Evolutionary conservation across 2,329 filamentous ascomycete species (phyloP).

Genomic region (Penicillium sp.): DNA sequence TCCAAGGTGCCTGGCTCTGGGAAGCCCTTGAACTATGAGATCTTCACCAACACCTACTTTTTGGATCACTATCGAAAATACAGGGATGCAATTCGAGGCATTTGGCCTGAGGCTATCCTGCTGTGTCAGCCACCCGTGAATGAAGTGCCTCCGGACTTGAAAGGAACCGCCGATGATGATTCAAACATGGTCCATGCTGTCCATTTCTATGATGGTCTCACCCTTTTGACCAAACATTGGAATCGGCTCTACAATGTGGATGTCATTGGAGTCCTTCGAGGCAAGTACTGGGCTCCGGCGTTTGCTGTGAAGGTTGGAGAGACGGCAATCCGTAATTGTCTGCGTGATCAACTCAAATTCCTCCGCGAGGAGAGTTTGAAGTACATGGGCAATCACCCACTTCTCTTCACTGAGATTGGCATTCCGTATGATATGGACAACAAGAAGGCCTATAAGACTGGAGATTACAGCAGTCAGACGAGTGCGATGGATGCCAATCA

Average conservation of each 20-base stretch:
- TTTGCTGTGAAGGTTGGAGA: constrained; percentile 94
- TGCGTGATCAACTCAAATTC: constrained; percentile 80
- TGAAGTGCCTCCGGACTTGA: constrained; percentile 85
- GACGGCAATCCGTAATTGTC: constrained; percentile 89
- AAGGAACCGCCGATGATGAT: constrained; percentile 86
- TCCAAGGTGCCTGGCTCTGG: constrained; percentile 73
- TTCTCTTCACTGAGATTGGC: constrained; percentile 90
- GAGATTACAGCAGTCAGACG: constrained; percentile 90
- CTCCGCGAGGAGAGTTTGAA: constrained; percentile 86
- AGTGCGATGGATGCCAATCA: constrained; percentile 95
- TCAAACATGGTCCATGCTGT: constrained; percentile 87
- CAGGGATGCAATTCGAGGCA: constrained; percentile 68
- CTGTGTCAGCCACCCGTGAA: constrained; percentile 90
- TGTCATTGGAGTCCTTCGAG: constrained; percentile 86
- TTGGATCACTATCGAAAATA: constrained; percentile 82
- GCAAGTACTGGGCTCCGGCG: constrained; percentile 82
- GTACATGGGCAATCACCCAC: constrained; percentile 84
- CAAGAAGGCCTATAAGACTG: constrained; percentile 91
- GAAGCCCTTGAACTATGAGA: constrained; percentile 72
- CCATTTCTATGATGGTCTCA: constrained; percentile 97
- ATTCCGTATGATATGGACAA: constrained; percentile 99
- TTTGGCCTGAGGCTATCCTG: constrained; percentile 81
- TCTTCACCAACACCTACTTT: constrained; percentile 90
- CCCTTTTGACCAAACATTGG: constrained; percentile 96
- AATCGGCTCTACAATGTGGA: constrained; percentile 97